Evolutionary conservation across 1,139 yeast genomes (phyloP), one percentile per base, ranked within the genome.

Genomic region (Yamadazyma buinensis): DNA sequence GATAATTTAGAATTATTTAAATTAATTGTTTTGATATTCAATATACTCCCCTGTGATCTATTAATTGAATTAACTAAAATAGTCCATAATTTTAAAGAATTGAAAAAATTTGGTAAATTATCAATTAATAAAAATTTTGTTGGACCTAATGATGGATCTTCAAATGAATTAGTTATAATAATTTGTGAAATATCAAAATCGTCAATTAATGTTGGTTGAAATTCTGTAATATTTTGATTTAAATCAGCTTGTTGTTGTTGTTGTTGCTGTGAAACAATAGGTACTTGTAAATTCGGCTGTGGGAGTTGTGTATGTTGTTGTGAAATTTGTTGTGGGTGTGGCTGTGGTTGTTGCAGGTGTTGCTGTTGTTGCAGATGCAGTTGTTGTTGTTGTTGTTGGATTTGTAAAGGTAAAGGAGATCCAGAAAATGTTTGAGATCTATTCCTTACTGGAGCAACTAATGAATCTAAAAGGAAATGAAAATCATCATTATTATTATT

Each of bases 51-150:
- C 33, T 45, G 38, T 11, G 55, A 45, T 24, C 62, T 47, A 29
- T 46, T 48, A 24, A 58, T 42, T 2, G 64, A 49, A 39, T 54
- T 63, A 35, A 48, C 49, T 32, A 68, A 52, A 14, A 67, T 52
- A 26, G 62, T 53, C 48, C 55, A 64, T 30, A 69, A 54, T 42
- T 58, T 66, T 29, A 50, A 38, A 0, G 72, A 52, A 40, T 66
- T 67, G 33, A 67, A 51, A 33, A 64, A 59, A 26, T 54, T 61
- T 17, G 95, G 90, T 47, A 90, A 64, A 54, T 88, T 86, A 35
- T 88, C 86, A 37, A 90, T 68, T 51, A 90, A 72, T 32, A 90
- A 66, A 12, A 82, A 80, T 43, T 82, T 76, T 0, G 97, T 83
- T 7, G 95, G 90, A 2, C 86, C 87, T 40, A 84, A 63, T 19